These are phyloP conservation scores for Sphaerosporella brunnea DNA, from an alignment of 495 filamentous ascomycete species.

Conservation along the genomic window DNA sequence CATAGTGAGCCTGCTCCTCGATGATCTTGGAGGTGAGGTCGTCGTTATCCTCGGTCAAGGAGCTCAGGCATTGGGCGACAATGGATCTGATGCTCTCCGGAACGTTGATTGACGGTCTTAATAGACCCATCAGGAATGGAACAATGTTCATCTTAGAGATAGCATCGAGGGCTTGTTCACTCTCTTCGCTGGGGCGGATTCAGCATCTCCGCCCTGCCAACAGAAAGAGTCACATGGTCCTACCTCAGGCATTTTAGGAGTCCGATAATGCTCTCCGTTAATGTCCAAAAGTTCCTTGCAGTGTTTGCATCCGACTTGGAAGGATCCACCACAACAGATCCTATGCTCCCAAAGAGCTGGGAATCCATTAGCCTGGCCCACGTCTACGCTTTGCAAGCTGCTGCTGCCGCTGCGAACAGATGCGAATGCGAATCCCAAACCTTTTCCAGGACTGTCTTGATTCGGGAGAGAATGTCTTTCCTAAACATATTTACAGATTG, in stretches of 20 bases:
- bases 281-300: constrained; percentile 20
- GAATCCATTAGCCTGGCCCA: not conserved
- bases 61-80: constrained; percentile 32
- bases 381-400: not conserved
- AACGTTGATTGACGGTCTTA: constrained; percentile 24
- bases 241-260: constrained; percentile 21
- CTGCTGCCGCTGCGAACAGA: too few relatives aligned
- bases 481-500: constrained; percentile 45
- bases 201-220: constrained; percentile 7
- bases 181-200: constrained; percentile 27
- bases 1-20: constrained; percentile 4
- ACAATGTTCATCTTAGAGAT: constrained; percentile 32
- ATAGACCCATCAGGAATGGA: constrained; percentile 35
- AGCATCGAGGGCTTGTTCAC: constrained; percentile 37
- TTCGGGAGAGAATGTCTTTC: constrained; percentile 34
- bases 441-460: constrained; percentile 1
- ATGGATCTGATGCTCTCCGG: constrained; percentile 29
- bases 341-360: not conserved
- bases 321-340: not conserved
- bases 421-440: not conserved
- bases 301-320: constrained; percentile 1
- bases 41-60: constrained; percentile 36
- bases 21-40: constrained; percentile 3
- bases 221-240: not conserved
- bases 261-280: constrained; percentile 23